Evolutionary conservation across 208 protist species (phyloP).

Genomic region (Trypanosoma conorhini): DNA sequence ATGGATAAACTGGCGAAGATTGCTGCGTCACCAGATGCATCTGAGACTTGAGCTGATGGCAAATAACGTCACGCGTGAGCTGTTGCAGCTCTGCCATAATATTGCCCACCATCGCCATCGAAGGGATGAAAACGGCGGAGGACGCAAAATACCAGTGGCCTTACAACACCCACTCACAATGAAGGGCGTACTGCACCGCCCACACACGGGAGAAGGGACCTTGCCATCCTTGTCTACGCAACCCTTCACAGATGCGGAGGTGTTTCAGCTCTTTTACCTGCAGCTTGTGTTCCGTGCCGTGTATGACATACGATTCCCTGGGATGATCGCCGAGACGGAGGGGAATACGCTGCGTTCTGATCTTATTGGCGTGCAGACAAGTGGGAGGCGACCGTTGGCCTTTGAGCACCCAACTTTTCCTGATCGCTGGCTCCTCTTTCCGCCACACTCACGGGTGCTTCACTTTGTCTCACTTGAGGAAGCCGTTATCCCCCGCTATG

Average conservation of each 20-base stretch:
- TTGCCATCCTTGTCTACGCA: slow-evolving; percentile 43
- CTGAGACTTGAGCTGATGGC: slow-evolving; percentile 41
- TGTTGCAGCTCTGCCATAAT: not conserved
- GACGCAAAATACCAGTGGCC: slow-evolving; percentile 27
- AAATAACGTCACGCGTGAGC: slow-evolving; percentile 6
- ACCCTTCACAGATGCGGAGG: slow-evolving; percentile 78
- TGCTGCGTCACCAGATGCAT: slow-evolving; percentile 29
- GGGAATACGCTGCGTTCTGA: slow-evolving; percentile 47
- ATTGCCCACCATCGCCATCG: not conserved
- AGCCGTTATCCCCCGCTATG: slow-evolving; percentile 61
- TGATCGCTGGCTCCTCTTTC: slow-evolving; percentile 60
- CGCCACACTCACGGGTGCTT: slow-evolving; percentile 47
- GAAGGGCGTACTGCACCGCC: slow-evolving; percentile 31
- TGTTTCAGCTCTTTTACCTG: slow-evolving; percentile 86
- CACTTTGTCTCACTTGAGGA: slow-evolving; percentile 57
- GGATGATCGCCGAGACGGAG: slow-evolving; percentile 24
- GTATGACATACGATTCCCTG: slow-evolving; percentile 69
- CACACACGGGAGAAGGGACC: not conserved
- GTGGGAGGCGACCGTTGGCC: slow-evolving; percentile 41
- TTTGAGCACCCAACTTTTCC: slow-evolving; percentile 54
- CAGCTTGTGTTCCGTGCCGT: slow-evolving; percentile 81
- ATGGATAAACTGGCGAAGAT: slow-evolving; percentile 31
- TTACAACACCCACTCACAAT: slow-evolving; percentile 26
- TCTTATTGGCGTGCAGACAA: slow-evolving; percentile 38
- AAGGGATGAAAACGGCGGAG: not conserved